These are phyloP conservation scores for Phaeodactylum tricornutum DNA, from an alignment of 108 stramenopile genomes.

Conservation along the genomic window DNA sequence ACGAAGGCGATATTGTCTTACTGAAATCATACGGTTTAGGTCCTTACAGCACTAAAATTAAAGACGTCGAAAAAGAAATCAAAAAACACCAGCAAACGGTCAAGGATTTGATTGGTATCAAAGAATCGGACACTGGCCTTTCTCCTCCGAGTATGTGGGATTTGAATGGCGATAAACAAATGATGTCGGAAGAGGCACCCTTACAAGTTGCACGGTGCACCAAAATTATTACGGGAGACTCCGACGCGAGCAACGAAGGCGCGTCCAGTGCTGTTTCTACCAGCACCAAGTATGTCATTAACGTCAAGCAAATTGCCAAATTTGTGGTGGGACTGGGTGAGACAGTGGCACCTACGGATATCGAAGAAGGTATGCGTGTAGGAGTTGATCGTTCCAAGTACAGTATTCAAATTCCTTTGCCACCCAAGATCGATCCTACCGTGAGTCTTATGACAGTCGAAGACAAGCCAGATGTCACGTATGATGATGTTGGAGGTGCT, in stretches of 20 bases:
- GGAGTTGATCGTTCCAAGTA: slow-evolving; percentile 97
- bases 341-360: slow-evolving; percentile 98
- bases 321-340: slow-evolving; percentile 96
- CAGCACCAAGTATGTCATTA: slow-evolving; percentile 91
- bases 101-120: slow-evolving; percentile 98
- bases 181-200: slow-evolving; percentile 99
- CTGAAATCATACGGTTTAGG: slow-evolving; percentile 97
- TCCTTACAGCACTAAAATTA: slow-evolving; percentile 89
- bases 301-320: slow-evolving; percentile 99
- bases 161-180: slow-evolving; percentile 98
- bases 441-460: slow-evolving; percentile 99
- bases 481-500: slow-evolving; percentile 99
- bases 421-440: slow-evolving; percentile 99
- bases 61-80: slow-evolving; percentile 93
- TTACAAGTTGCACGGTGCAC: slow-evolving; percentile 96
- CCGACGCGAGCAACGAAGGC: slow-evolving; percentile 1
- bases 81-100: slow-evolving; percentile 91
- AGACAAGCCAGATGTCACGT: slow-evolving; percentile 99
- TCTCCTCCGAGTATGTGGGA: slow-evolving; percentile 98
- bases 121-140: slow-evolving; percentile 97
- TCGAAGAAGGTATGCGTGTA: slow-evolving; percentile 99
- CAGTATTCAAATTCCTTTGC: slow-evolving; percentile 96
- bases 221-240: slow-evolving; percentile 83
- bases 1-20: slow-evolving; percentile 95
- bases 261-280: background rate